A percentile compares a stretch with the other conserved stretches of the same genome.
phyloP scores from a whole-genome alignment of 1,139 yeast species.

The Nakaseomyces nivariensis region DNA sequence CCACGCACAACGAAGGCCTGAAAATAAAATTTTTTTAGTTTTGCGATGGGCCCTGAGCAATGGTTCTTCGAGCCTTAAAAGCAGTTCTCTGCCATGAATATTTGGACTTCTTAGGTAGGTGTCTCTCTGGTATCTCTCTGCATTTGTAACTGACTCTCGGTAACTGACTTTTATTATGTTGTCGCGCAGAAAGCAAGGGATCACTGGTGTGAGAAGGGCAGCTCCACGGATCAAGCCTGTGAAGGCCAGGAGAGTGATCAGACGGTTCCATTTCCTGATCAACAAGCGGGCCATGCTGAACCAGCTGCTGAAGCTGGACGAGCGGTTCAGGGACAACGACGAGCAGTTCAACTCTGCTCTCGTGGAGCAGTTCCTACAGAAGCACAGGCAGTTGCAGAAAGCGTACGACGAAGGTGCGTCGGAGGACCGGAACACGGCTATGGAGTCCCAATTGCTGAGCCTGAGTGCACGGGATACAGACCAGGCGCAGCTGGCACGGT shows the following conservation, averaged over 20 bases:
- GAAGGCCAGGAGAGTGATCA: conserved; percentile 53
- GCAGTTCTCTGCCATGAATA: too few species aligned
- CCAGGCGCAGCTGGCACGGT: conserved; percentile 6
- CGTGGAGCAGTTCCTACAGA: neutral
- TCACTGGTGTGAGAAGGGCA: conserved; percentile 34
- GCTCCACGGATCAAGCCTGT: conserved; percentile 47
- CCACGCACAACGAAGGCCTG: too few species aligned
- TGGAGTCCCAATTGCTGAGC: conserved; percentile 13
- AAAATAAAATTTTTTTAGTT: too few species aligned
- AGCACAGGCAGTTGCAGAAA: neutral
- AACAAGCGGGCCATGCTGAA: conserved; percentile 40
- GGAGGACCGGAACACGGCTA: neutral
- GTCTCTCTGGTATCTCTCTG: too few species aligned
- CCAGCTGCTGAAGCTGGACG: conserved; percentile 15
- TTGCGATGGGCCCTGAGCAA: too few species aligned
- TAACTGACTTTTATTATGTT: too few species aligned
- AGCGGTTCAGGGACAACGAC: conserved; percentile 13
- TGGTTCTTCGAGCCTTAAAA: too few species aligned
- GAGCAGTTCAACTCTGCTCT: conserved; percentile 25
- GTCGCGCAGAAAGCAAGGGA: conserved; percentile 11
- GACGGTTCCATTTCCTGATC: conserved; percentile 56
- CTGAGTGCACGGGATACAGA: neutral
- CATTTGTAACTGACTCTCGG: too few species aligned
- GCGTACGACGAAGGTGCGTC: neutral
- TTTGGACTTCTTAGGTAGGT: too few species aligned